These are phyloP conservation scores for Plantago coronopus DNA, from an alignment of 305 asterid genomes.

Conservation along the genomic window DNA sequence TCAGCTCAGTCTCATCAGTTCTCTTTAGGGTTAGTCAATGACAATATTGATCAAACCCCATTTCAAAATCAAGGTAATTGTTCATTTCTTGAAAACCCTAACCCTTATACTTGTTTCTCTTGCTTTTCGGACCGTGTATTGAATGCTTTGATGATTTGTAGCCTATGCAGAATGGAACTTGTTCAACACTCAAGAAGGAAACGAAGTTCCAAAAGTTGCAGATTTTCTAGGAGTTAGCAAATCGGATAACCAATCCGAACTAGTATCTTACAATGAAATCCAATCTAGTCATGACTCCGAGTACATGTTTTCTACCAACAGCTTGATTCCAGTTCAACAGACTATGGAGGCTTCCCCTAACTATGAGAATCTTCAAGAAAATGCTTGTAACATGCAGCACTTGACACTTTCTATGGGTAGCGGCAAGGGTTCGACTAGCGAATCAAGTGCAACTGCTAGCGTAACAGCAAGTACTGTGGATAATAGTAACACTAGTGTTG, in stretches of 20 bases:
- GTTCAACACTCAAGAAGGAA: conserved; percentile 44
- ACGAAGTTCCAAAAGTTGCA: conserved; percentile 68
- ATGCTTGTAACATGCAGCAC: conserved; percentile 55
- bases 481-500: conserved; percentile 37
- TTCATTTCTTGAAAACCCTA: not conserved
- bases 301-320: conserved; percentile 43
- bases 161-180: conserved; percentile 58
- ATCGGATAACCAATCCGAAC: conserved; percentile 41
- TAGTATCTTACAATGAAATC: conserved; percentile 50
- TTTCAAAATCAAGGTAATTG: conserved; percentile 57
- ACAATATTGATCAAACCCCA: conserved; percentile 42
- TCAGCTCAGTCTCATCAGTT: conserved; percentile 53
- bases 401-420: conserved; percentile 77
- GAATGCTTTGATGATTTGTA: not conserved
- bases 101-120: not conserved
- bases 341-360: conserved; percentile 24
- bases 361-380: conserved; percentile 48
- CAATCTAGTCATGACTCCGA: conserved; percentile 38
- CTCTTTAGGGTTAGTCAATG: conserved; percentile 66
- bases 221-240: conserved; percentile 70
- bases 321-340: conserved; percentile 40
- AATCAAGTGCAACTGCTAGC: conserved; percentile 23
- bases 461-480: conserved; percentile 36
- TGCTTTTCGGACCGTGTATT: not conserved
- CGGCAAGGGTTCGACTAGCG: conserved; percentile 56